These are phyloP conservation scores for Dendrobium huoshanense DNA, from an alignment of 106 monocot genomes.

Conservation along the genomic window DNA sequence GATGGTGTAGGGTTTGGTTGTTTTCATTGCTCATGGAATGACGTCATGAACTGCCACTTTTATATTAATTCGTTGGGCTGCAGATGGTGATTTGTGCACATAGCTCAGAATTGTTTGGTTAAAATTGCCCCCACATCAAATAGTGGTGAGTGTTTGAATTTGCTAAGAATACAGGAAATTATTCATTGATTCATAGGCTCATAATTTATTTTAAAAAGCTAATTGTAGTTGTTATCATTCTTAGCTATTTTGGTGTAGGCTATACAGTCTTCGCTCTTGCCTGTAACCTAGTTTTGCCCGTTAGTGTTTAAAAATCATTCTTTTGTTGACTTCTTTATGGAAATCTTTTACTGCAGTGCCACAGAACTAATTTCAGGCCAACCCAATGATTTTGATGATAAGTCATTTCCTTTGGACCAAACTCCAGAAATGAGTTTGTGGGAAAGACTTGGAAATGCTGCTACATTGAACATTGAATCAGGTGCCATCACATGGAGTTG, in stretches of 20 bases:
- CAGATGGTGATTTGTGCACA: not conserved
- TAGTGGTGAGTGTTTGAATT: not conserved
- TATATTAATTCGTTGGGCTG: not conserved
- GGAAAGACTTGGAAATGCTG: slow-evolving; percentile 79
- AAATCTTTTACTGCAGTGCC: slow-evolving; percentile 20
- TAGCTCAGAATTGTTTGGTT: not conserved
- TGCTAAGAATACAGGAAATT: not conserved
- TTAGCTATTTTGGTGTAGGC: not conserved
- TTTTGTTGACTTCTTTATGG: not conserved
- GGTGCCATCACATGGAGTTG: slow-evolving; percentile 60
- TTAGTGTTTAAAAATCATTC: not conserved
- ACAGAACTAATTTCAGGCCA: slow-evolving; percentile 11
- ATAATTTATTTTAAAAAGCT: not conserved
- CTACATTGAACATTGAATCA: slow-evolving; percentile 66
- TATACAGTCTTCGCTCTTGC: not conserved
- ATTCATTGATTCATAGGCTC: not conserved
- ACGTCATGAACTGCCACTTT: not conserved
- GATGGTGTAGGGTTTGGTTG: not conserved
- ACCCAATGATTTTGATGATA: slow-evolving; percentile 13
- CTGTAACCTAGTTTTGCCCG: not conserved
- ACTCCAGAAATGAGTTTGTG: slow-evolving; percentile 64
- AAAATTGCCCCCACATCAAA: not conserved
- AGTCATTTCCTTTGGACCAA: slow-evolving; percentile 16
- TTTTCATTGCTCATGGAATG: not conserved
- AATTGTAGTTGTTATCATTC: not conserved